phyloP scores from a whole-genome alignment of 345 rosid genomes.

The Brassica cretica region DNA sequence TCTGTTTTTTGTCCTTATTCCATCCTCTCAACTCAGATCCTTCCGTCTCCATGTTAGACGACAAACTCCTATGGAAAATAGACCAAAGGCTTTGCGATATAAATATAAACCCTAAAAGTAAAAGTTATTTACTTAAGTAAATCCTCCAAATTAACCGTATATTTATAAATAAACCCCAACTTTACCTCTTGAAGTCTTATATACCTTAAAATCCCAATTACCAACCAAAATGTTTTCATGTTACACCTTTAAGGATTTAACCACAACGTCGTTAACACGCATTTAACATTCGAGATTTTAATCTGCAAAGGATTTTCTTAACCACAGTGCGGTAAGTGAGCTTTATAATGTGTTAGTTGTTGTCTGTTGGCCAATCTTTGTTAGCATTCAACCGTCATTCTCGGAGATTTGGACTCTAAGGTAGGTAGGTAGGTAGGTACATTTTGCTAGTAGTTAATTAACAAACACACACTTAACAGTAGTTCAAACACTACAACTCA shows the following conservation, averaged over 20 bases:
- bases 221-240: neutral
- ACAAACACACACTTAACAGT: too few species aligned
- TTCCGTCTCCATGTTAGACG: too few species aligned
- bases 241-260: neutral
- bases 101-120: neutral
- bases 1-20: too few species aligned
- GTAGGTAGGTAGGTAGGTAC: too few species aligned
- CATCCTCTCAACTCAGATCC: too few species aligned
- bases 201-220: neutral
- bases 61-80: too few species aligned
- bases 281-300: neutral
- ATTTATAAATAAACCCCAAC: neutral
- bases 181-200: neutral
- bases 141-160: neutral
- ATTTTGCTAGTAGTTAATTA: too few species aligned
- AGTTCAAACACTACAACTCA: too few species aligned
- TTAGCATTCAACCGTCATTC: too few species aligned
- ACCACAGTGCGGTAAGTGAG: neutral
- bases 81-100: neutral
- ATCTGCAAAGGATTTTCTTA: neutral
- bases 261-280: neutral
- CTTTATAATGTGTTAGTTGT: too few species aligned
- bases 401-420: too few species aligned
- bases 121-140: neutral
- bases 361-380: too few species aligned